phyloP scores from a whole-genome alignment of 2,329 filamentous ascomycete genomes.

The Cordyceps cicadae region DNA sequence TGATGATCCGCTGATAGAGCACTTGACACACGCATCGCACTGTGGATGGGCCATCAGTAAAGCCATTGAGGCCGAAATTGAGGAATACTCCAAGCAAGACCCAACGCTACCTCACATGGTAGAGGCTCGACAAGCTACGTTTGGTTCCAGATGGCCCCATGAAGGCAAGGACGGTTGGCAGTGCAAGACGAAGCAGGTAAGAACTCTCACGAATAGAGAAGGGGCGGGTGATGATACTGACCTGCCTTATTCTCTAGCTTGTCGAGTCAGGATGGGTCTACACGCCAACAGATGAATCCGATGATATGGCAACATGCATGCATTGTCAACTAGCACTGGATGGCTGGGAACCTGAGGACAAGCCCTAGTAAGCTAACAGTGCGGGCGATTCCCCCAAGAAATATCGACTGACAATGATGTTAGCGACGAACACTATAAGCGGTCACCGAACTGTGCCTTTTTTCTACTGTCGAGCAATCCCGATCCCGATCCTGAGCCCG shows the following conservation, averaged over 20 bases:
- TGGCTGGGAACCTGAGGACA: constrained; percentile 89
- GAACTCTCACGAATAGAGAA: constrained; percentile 11
- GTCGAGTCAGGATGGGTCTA: constrained; percentile 92
- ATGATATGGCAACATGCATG: constrained; percentile 83
- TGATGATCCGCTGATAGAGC: constrained; percentile 77
- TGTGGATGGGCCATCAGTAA: constrained; percentile 82
- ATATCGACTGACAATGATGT: constrained; percentile 17
- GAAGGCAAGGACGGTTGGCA: constrained; percentile 82
- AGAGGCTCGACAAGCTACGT: constrained; percentile 74
- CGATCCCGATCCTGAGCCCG: constrained; percentile 45
- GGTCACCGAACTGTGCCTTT: constrained; percentile 73
- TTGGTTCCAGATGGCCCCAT: constrained; percentile 79
- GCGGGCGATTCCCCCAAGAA: background rate
- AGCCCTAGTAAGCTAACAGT: constrained; percentile 59
- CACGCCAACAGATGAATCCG: constrained; percentile 71
- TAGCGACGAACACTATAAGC: constrained; percentile 77
- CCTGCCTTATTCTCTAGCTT: constrained; percentile 45
- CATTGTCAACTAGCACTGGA: constrained; percentile 88
- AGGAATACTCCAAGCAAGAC: constrained; percentile 60
- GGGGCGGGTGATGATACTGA: constrained; percentile 7
- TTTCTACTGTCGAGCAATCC: constrained; percentile 60
- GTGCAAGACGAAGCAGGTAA: constrained; percentile 79
- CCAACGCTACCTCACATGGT: constrained; percentile 64
- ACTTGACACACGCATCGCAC: constrained; percentile 69
- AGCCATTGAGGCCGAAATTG: constrained; percentile 52